phyloP scores from a whole-genome alignment of 2,329 filamentous ascomycete species.

The Diaporthe ampelina region DNA sequence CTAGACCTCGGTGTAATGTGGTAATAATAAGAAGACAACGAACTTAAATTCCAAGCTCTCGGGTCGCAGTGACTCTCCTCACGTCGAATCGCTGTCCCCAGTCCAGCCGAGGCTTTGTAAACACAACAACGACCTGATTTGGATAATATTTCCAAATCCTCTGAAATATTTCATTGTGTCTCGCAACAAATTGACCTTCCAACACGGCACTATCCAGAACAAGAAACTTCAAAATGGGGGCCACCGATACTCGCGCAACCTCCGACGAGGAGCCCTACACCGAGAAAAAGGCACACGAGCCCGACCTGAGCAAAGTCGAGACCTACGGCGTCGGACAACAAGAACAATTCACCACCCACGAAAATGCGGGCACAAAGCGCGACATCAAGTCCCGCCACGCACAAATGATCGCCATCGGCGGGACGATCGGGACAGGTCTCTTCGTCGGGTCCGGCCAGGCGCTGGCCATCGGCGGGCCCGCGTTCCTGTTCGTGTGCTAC shows the following conservation, averaged over 20 bases:
- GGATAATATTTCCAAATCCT: no score
- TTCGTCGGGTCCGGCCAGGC: slow-evolving; percentile 62
- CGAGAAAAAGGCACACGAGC: not conserved
- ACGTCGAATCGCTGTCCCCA: no score
- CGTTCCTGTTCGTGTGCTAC: slow-evolving; percentile 58
- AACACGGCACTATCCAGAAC: not conserved
- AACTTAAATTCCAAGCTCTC: not conserved
- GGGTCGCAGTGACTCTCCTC: not conserved
- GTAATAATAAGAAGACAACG: not conserved
- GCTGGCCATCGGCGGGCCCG: slow-evolving; percentile 58
- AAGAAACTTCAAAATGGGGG: not conserved
- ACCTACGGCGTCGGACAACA: not conserved
- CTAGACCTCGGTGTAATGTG: not conserved
- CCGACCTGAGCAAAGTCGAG: not conserved
- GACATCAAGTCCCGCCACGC: slow-evolving; percentile 58
- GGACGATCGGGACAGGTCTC: slow-evolving; percentile 59
- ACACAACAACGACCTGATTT: no score
- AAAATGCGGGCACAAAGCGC: slow-evolving; percentile 10
- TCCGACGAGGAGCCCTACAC: not conserved
- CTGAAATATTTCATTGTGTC: no score
- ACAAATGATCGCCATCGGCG: slow-evolving; percentile 63
- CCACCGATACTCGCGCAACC: not conserved
- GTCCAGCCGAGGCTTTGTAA: no score
- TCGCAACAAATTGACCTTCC: not conserved
- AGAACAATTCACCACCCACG: not conserved